These are phyloP conservation scores for Colletotrichum eleusines DNA, from an alignment of 2,329 filamentous ascomycete genomes.

Conservation along the genomic window DNA sequence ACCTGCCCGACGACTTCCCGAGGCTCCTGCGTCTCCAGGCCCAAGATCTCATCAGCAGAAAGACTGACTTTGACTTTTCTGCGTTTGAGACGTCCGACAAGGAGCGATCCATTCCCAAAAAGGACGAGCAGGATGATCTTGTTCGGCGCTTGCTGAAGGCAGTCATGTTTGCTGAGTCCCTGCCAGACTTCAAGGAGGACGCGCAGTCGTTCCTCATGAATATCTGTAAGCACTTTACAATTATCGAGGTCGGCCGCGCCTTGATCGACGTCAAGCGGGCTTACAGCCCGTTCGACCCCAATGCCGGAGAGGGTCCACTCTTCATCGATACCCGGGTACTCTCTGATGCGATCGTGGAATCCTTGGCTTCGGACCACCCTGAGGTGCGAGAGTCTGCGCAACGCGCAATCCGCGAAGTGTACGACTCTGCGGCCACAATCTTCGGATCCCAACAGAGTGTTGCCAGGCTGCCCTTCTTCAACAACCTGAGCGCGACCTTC, in stretches of 20 bases:
- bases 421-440: slow-evolving; percentile 80
- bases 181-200: slow-evolving; percentile 83
- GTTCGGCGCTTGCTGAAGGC: slow-evolving; percentile 92
- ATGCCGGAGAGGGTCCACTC: slow-evolving; percentile 86
- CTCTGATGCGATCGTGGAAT: slow-evolving; percentile 90
- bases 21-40: slow-evolving; percentile 88
- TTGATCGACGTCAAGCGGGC: slow-evolving; percentile 83
- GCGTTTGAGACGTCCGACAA: slow-evolving; percentile 81
- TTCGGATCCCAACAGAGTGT: slow-evolving; percentile 81
- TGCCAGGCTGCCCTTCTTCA: slow-evolving; percentile 85
- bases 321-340: slow-evolving; percentile 89
- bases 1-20: slow-evolving; percentile 88
- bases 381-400: slow-evolving; percentile 87
- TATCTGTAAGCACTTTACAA: slow-evolving; percentile 88
- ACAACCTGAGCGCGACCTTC: slow-evolving; percentile 83
- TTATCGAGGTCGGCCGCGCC: slow-evolving; percentile 90
- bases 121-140: slow-evolving; percentile 83
- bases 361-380: slow-evolving; percentile 84
- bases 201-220: slow-evolving; percentile 82
- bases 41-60: slow-evolving; percentile 82
- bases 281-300: slow-evolving; percentile 84
- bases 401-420: slow-evolving; percentile 80
- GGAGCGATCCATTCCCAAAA: slow-evolving; percentile 87
- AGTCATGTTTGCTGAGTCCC: slow-evolving; percentile 84
- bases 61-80: slow-evolving; percentile 77